Conservation (phyloP, 257 asterid genomes). For the Solanum paucissectum region DNA sequence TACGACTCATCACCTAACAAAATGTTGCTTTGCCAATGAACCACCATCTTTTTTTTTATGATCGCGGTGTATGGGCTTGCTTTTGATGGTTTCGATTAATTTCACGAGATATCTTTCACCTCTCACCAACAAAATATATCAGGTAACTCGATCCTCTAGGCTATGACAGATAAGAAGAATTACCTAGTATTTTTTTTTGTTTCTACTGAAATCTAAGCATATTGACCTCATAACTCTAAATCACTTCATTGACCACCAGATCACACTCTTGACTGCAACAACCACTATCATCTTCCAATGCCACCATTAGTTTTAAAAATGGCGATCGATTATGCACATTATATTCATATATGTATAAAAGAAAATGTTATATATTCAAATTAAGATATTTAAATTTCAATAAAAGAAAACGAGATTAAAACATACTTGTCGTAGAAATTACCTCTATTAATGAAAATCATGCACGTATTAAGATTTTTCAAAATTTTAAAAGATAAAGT, state of each 20-base stretch:
- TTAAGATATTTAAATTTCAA: not conserved
- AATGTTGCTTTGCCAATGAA: not conserved
- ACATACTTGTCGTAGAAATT: not conserved
- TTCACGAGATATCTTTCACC: not conserved
- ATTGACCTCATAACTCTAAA: too few species aligned
- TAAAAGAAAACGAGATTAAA: not conserved
- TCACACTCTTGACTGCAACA: not conserved
- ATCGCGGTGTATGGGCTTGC: too few species aligned
- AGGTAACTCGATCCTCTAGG: accelerated
- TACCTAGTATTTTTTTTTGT: too few species aligned
- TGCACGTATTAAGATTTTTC: not conserved
- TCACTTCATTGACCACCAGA: too few species aligned
- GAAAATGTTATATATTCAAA: not conserved
- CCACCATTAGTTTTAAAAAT: not conserved
- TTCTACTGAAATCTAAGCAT: not conserved
- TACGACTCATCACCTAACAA: not conserved
- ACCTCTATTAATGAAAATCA: not conserved
- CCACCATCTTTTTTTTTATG: not conserved
- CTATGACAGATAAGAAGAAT: not conserved
- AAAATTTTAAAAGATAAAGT: not conserved
- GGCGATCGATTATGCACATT: not conserved
- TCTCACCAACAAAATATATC: accelerated
- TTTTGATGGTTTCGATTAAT: too few species aligned
- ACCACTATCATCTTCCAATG: not conserved
- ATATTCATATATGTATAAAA: not conserved